Percentiles rank a stretch among this genome's conserved stretches.
These are phyloP conservation scores for Dictyostelium intermedium DNA, from an alignment of 78 protist species.

Conservation along the genomic window DNA sequence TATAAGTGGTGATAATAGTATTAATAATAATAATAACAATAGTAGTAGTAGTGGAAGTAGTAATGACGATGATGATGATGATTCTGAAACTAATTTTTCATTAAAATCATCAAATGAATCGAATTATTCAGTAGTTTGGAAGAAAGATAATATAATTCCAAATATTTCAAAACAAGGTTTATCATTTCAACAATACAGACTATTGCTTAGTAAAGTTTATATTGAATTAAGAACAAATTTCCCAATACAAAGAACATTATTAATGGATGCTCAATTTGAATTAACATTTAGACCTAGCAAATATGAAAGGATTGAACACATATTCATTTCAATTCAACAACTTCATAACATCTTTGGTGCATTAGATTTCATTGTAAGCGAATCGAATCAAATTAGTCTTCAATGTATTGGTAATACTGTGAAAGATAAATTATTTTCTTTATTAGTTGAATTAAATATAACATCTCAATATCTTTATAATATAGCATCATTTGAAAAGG, in stretches of 20 bases:
- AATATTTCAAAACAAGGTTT: background rate
- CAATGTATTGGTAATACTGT: background rate
- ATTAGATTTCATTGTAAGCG: slow-evolving; percentile 1
- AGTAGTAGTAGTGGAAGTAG: background rate
- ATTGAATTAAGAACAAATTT: slow-evolving; percentile 2
- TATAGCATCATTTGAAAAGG: background rate
- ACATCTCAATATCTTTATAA: background rate
- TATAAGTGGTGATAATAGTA: background rate
- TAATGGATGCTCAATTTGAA: slow-evolving; percentile 19
- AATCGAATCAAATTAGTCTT: background rate
- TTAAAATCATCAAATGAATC: background rate
- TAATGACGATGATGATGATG: background rate
- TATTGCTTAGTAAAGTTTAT: background rate
- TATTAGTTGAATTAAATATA: background rate
- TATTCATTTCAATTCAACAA: background rate
- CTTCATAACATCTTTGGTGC: background rate
- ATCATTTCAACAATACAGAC: slow-evolving; percentile 17
- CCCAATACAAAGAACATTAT: slow-evolving; percentile 14
- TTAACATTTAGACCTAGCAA: background rate
- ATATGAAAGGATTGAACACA: slow-evolving; percentile 1
- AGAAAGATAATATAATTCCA: background rate
- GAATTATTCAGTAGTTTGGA: too few relatives aligned
- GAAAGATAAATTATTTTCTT: background rate
- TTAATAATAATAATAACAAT: background rate
- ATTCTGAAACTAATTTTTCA: background rate